Conservation (phyloP, 1,284 basidiomycete species). For the Tremellales sp. region DNA sequence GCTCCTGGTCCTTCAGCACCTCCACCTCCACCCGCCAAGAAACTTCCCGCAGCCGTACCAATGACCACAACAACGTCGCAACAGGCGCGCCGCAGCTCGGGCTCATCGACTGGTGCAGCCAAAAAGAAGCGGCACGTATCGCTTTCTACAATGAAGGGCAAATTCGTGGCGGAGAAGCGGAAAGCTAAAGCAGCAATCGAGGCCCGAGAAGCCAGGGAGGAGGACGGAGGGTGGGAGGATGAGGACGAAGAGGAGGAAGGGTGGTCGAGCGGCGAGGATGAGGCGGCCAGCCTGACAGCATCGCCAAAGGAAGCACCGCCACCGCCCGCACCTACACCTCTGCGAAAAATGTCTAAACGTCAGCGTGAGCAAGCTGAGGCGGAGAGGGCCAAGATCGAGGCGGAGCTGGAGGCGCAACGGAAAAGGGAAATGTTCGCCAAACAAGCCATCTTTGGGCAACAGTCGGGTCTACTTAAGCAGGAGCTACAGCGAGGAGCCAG, state of each 20-base stretch:
- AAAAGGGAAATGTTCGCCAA: constrained; percentile 47
- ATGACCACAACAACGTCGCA: neutral
- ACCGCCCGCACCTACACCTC: constrained; percentile 30
- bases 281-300: constrained; percentile 1
- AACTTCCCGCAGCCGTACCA: neutral
- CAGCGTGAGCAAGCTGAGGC: constrained; percentile 27
- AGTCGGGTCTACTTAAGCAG: constrained; percentile 33
- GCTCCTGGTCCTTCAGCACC: constrained; percentile 3
- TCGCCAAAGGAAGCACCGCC: constrained; percentile 11
- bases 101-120: constrained; percentile 20
- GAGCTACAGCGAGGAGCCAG: constrained; percentile 39
- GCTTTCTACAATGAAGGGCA: constrained; percentile 40
- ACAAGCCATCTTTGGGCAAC: constrained; percentile 31
- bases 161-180: constrained; percentile 39
- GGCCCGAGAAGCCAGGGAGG: constrained; percentile 13
- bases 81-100: constrained; percentile 16
- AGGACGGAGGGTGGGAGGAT: constrained; percentile 19
- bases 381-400: constrained; percentile 34
- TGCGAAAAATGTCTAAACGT: constrained; percentile 31
- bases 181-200: constrained; percentile 28
- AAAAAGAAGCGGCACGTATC: constrained; percentile 32
- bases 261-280: constrained; percentile 8
- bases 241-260: constrained; percentile 19
- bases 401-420: constrained; percentile 36
- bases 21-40: constrained; percentile 2